A percentile compares a stretch with the other conserved stretches of the same genome.
Evolutionary conservation across 108 stramenopile species (phyloP).

Genomic region (Cyclotella cryptica): DNA sequence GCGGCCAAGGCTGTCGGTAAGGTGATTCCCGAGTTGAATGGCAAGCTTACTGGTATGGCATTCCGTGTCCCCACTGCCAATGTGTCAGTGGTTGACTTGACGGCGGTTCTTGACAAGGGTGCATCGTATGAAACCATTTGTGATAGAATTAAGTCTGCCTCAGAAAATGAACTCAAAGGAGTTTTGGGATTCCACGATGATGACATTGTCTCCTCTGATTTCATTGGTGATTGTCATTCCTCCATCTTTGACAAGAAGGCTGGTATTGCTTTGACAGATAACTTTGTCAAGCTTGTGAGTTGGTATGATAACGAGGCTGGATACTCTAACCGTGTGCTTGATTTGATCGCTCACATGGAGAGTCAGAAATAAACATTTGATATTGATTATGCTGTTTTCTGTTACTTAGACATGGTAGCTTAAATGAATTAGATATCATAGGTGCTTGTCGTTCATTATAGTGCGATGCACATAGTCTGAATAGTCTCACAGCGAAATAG

Average conservation of each 20-base stretch:
- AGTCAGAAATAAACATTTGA: conserved; percentile 60
- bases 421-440: too few species aligned
- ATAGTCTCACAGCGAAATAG: too few species aligned
- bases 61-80: conserved; percentile 99
- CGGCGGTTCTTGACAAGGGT: conserved; percentile 89
- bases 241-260: conserved; percentile 98
- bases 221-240: conserved; percentile 89
- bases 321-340: conserved; percentile 92
- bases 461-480: too few species aligned
- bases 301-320: conserved; percentile 99
- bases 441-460: too few species aligned
- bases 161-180: conserved; percentile 94
- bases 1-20: conserved; percentile 99
- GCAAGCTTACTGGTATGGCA: conserved; percentile 99
- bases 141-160: conserved; percentile 91
- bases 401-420: too few species aligned
- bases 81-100: conserved; percentile 98
- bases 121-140: conserved; percentile 96
- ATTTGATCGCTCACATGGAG: conserved; percentile 96
- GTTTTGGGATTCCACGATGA: conserved; percentile 95
- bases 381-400: neutral
- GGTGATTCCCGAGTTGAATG: conserved; percentile 97
- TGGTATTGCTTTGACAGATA: conserved; percentile 94
- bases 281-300: conserved; percentile 98
- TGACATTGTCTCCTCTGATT: conserved; percentile 95